Evolutionary conservation across 225 moss, liverwort and hornwort species (phyloP), one percentile per base, ranked within the genome.

Genomic region (Asterella californica): DNA sequence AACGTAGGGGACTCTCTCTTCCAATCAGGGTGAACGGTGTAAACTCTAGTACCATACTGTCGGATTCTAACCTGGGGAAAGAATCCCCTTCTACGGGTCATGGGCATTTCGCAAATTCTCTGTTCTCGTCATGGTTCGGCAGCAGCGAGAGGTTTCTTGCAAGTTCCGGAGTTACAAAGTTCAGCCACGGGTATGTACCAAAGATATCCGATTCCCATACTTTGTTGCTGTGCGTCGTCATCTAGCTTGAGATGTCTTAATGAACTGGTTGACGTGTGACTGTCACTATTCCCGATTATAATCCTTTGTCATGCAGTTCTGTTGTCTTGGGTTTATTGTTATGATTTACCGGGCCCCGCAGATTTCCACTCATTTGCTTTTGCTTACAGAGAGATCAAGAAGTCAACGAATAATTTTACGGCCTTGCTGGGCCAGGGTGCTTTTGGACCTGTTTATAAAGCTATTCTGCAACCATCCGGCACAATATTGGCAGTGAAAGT

Each of bases 371-470:
- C 46, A 24, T 45, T 37, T 76, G 9, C 45, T 72, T n/a, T 46
- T 15, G 65, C 57, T n/a, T 74, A 76, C 90, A 96, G 96, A 89
- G 96, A 96, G 82, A 85, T 96, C 47, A 94, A 92, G 29, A 92
- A 90, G 69, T 90, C 96, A 24, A 96, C 96, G 34, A 83, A 89
- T 15, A 91, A 90, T 75, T 96, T 94, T 67, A 96, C 96, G 75
- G 92, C 94, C 37, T 81, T 97, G 81, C 63, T 97, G 78, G 97
- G 94, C 63, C 90, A 91, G 78, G 97, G 97, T 72, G 90, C 97
- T 22, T 97, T 97, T 84, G 97, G 97, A 46, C 93, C 94, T 72
- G 94, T 97, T 33, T 97, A 97, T 61, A 97, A 97, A 85, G 97
- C 97, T 75, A 75, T 91, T 48, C 49, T 96, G 69, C 90, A 92